Base-by-base conservation (phyloP, 2,329 filamentous ascomycete genomes). In the Corynespora cassiicola region DNA sequence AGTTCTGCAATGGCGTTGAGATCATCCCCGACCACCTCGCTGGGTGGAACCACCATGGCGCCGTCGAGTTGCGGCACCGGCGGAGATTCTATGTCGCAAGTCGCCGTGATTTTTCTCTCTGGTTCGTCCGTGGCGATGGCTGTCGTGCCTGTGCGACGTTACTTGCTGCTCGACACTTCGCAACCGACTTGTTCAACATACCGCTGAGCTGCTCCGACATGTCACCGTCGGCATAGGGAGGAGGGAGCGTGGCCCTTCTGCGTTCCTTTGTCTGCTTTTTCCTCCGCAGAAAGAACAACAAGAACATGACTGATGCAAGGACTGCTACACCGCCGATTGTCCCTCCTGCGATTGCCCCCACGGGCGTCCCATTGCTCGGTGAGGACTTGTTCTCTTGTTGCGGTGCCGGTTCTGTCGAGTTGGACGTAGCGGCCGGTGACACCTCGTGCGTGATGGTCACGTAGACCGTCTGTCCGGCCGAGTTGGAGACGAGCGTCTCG, bases 151-250 rank as follows among this genome's bases (percentile, higher is more conserved):
- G 37, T 24, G 22, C 29, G n/a, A 45, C 31, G 8, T 54, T 16
- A 52, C 30, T 43, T 36, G 33, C 36, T 11, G 34, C 10, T 4
- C 25, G 12, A 9, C 15, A 31, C 31, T 24, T 28, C 14, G 9
- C 8, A 28, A 16, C 22, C 16, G 16, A 22, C 16, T 25, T 23
- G 39, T 27, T 15, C 11, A 12, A 45, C 55, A 32, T 36, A 52
- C 57, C 36, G 18, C 29, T 26, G n/a, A 58, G 42, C 7, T 56
- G 50, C 19, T 47, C 45, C 20, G 50, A 60, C 56, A 65, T 59
- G 27, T 63, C 56, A n/a, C 34, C 48, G 8, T 45, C 45, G 14
- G 49, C 38, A 10, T 54, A 47, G 9, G 52, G 50, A 1, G 60
- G 58, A 6, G 54, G 54, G 30, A 58, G 56, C 9, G 43, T 42